phyloP scores from a whole-genome alignment of 176 grass and related monocot species.

The Triticum timopheevii region DNA sequence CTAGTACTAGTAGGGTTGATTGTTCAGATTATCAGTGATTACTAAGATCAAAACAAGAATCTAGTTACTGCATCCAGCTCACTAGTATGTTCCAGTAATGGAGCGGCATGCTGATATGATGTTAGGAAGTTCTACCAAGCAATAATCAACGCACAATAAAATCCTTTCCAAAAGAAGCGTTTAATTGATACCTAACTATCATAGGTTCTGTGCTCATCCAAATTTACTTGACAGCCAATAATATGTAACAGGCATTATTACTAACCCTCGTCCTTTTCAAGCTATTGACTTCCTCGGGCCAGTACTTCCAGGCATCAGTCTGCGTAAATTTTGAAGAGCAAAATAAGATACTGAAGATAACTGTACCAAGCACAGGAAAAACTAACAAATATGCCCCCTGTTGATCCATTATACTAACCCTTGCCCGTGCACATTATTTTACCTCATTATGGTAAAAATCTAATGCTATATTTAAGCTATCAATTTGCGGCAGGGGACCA shows the following conservation, averaged over 20 bases:
- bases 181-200: background rate
- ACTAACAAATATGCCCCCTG: background rate
- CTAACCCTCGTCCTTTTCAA: constrained; percentile 92
- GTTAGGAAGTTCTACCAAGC: background rate
- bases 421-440: constrained; percentile 14
- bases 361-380: background rate
- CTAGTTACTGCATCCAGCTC: background rate
- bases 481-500: background rate
- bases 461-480: background rate
- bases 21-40: background rate
- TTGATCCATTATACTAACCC: background rate
- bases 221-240: constrained; percentile 17
- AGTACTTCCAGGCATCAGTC: constrained; percentile 73
- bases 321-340: constrained; percentile 34
- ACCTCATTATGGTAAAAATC: background rate
- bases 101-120: background rate
- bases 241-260: constrained; percentile 2
- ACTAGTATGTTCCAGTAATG: background rate
- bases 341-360: constrained; percentile 31
- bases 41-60: constrained; percentile 22
- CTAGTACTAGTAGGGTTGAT: background rate
- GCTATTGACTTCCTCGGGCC: constrained; percentile 75
- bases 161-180: background rate
- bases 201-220: background rate
- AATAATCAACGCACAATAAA: background rate